Evolutionary conservation across 2,329 filamentous ascomycete species (phyloP).

Genomic region (Colletotrichum kahawae): DNA sequence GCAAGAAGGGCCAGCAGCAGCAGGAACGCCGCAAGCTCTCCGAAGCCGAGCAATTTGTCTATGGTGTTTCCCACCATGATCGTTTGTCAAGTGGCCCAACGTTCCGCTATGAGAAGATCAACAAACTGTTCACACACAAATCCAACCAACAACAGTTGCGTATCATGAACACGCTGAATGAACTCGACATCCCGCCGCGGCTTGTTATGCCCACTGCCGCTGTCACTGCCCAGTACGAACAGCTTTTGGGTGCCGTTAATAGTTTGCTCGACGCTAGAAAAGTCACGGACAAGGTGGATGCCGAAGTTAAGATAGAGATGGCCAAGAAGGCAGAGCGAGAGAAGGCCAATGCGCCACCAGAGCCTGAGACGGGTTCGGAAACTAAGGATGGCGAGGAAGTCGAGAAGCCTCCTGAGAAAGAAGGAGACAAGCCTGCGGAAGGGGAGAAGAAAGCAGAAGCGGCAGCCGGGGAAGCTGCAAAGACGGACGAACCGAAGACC

Average conservation of each 20-base stretch:
- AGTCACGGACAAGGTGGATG: conserved; percentile 76
- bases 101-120: conserved; percentile 85
- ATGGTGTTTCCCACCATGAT: conserved; percentile 86
- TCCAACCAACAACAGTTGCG: conserved; percentile 76
- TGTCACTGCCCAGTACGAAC: conserved; percentile 75
- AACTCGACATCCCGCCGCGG: conserved; percentile 73
- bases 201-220: conserved; percentile 77
- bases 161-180: conserved; percentile 73
- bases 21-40: conserved; percentile 73
- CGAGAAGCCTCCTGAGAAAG: not conserved
- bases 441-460: conserved; percentile 1
- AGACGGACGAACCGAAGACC: conserved; percentile 3
- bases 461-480: not conserved
- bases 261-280: conserved; percentile 76
- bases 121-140: conserved; percentile 80
- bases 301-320: conserved; percentile 68
- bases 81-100: conserved; percentile 84
- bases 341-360: conserved; percentile 33
- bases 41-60: conserved; percentile 76
- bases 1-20: conserved; percentile 55
- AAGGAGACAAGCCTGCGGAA: not conserved
- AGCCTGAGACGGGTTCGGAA: conserved; percentile 1
- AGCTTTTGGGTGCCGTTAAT: conserved; percentile 70
- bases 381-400: not conserved
- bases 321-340: conserved; percentile 60